Evolutionary conservation across 2,329 filamentous ascomycete species (phyloP).

Genomic region (Coccinonectria pachysandricola): DNA sequence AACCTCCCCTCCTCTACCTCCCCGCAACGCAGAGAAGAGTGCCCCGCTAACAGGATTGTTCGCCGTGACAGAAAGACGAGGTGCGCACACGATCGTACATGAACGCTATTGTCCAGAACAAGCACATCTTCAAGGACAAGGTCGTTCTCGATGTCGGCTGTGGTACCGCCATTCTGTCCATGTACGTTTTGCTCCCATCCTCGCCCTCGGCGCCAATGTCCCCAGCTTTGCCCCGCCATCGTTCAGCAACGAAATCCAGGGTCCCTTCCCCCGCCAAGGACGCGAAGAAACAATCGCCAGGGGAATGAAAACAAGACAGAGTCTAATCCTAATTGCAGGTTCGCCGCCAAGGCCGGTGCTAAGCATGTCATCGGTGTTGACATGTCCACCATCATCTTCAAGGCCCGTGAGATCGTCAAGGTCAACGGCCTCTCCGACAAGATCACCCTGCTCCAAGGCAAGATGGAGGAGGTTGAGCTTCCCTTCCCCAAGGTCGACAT

Average conservation of each 20-base stretch:
- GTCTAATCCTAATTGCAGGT: conserved; percentile 46
- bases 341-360: conserved; percentile 88
- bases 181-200: conserved; percentile 48
- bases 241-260: neutral
- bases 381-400: conserved; percentile 99
- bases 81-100: conserved; percentile 94
- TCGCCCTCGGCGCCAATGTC: conserved; percentile 2
- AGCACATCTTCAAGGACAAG: conserved; percentile 76
- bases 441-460: conserved; percentile 95
- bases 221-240: conserved; percentile 1
- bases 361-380: conserved; percentile 99
- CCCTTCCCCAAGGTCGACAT: conserved; percentile 96
- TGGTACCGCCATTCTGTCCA: conserved; percentile 95
- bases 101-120: conserved; percentile 95
- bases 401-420: conserved; percentile 89
- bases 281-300: neutral
- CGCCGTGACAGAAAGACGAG: conserved; percentile 73
- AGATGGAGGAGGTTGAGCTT: conserved; percentile 97
- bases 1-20: conserved; percentile 21
- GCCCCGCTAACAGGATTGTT: conserved; percentile 11
- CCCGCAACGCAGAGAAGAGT: conserved; percentile 6
- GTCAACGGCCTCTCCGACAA: conserved; percentile 87
- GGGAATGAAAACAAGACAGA: neutral
- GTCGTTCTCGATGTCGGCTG: conserved; percentile 94
- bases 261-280: neutral